These are phyloP conservation scores for Omphalotus guepiniiformis DNA, from an alignment of 768 basidiomycete species.

Conservation along the genomic window DNA sequence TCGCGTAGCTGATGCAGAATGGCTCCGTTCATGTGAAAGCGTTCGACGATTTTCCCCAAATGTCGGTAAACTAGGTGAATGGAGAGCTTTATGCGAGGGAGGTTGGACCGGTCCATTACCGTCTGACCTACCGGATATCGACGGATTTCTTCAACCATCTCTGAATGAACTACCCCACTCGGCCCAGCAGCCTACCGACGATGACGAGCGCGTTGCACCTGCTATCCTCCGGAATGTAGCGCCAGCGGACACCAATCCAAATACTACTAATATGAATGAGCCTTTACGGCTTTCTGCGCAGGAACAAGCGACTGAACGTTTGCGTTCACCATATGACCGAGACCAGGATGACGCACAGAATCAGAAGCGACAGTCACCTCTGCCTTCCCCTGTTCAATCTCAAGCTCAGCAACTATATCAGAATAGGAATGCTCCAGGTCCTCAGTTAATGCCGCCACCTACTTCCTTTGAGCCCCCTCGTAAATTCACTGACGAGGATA, in stretches of 20 bases:
- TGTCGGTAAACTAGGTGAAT: slow-evolving; percentile 69
- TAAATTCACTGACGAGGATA: slow-evolving; percentile 31
- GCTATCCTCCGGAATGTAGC: neutral
- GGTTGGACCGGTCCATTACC: slow-evolving; percentile 59
- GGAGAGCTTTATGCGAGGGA: slow-evolving; percentile 72
- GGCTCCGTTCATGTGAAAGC: slow-evolving; percentile 68
- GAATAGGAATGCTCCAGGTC: slow-evolving; percentile 11
- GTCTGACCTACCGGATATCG: slow-evolving; percentile 33
- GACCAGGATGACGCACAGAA: neutral
- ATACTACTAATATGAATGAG: neutral
- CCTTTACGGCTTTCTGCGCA: neutral
- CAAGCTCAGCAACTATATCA: slow-evolving; percentile 7
- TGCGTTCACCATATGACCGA: no score
- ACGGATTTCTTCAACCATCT: slow-evolving; percentile 10
- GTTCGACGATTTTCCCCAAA: slow-evolving; percentile 62
- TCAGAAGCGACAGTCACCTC: neutral
- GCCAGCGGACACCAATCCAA: neutral
- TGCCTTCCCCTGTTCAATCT: neutral
- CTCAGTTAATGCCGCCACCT: slow-evolving; percentile 15
- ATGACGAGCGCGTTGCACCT: neutral
- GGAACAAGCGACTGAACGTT: neutral
- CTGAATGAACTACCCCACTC: slow-evolving; percentile 6
- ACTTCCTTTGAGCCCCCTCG: slow-evolving; percentile 34
- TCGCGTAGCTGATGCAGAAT: slow-evolving; percentile 76
- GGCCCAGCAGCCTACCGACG: neutral